Evolutionary conservation across 345 rosid species (phyloP), one percentile per base, ranked within the genome.

Genomic region (Populus simonii): DNA sequence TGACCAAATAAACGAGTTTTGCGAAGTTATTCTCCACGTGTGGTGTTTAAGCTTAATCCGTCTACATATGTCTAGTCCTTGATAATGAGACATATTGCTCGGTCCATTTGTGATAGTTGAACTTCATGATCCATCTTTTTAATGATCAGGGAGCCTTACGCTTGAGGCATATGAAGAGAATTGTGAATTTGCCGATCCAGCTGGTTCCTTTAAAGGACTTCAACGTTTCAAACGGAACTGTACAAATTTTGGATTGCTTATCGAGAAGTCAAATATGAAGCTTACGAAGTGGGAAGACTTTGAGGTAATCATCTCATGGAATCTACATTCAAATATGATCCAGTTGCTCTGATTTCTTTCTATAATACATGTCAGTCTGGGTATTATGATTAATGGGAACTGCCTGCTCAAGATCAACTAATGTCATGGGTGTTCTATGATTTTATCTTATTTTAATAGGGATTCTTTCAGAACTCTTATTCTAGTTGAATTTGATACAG

Each of bases 151-250:
- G 72, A 84, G 89, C 74, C 88, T 93, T 35, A 89, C 98, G 0
- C 84, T 87, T n/a, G 87, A 76, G 69, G 98, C 87, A 8, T 95
- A 95, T 51, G 98, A 93, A 81, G 97, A 93, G 80, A 87, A 90
- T 75, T 95, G 99, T 23, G 97, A 93, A 80, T 95, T 95, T 78
- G 99, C 98, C 0, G 99, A 95, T 82, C 99, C 99, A 15, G 99
- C 99, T 0, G 97, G 99, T 43, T 95, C 98, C n/a, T 95, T 93
- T 77, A 92, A 76, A 79, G 99, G 98, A 39, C 96, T 95, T 75
- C 23, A 49, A 65, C 95, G 99, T 72, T 95, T 95, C 88, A 92
- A 88, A 83, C 90, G 99, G 85, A 95, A 93, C 61, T 95, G 99
- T 38, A 78, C 94, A 61, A 95, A 95, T 79, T 95, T 95, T 49